phyloP scores from a whole-genome alignment of 2,329 filamentous ascomycete genomes.

The Penicillium frequentans region DNA sequence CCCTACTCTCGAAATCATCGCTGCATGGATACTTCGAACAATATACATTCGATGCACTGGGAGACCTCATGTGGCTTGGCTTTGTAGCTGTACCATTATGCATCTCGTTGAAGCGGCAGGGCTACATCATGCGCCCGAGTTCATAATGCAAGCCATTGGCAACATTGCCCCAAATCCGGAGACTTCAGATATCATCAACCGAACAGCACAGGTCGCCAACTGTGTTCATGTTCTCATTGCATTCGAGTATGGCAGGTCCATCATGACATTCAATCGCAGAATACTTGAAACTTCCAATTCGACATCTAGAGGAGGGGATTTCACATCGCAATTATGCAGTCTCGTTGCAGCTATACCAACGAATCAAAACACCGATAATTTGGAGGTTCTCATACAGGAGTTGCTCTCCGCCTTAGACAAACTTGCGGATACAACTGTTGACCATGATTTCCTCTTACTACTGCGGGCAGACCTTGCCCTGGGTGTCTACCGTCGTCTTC shows the following conservation, averaged over 20 bases:
- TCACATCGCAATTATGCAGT: conserved; percentile 18
- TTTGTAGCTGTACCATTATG: conserved; percentile 56
- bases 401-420: conserved; percentile 9
- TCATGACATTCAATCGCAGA: conserved; percentile 24
- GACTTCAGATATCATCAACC: conserved; percentile 20
- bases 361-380: background rate
- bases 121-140: conserved; percentile 18
- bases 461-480: conserved; percentile 31
- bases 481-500: conserved; percentile 42
- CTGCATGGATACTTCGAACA: conserved; percentile 51
- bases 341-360: conserved; percentile 14
- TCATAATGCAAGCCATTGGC: conserved; percentile 17
- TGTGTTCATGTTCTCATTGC: conserved; percentile 31
- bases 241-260: conserved; percentile 36
- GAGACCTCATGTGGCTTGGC: conserved; percentile 54
- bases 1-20: conserved; percentile 27
- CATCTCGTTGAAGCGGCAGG: conserved; percentile 55
- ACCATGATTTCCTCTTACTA: conserved; percentile 34
- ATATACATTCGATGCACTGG: conserved; percentile 52
- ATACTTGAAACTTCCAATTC: conserved; percentile 6
- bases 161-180: conserved; percentile 5
- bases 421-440: conserved; percentile 10
- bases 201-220: conserved; percentile 30
- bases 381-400: conserved; percentile 3
- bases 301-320: conserved; percentile 9